Evolutionary conservation across 2,329 filamentous ascomycete genomes (phyloP).

Genomic region (Decorospora gaudefroyi): DNA sequence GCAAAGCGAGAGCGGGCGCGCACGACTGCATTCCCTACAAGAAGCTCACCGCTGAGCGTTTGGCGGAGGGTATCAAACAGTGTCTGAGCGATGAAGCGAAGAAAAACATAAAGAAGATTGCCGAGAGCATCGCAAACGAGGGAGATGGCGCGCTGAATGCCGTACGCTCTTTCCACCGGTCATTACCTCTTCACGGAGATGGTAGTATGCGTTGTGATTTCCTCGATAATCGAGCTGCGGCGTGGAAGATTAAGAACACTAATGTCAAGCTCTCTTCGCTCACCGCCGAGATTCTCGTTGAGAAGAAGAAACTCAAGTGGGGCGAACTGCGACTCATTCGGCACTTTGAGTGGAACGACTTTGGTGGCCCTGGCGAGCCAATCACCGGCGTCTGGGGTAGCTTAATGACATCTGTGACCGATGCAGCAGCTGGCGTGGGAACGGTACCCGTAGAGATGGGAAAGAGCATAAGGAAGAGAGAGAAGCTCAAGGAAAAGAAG

Average conservation of each 20-base stretch:
- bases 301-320: constrained; percentile 65
- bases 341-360: constrained; percentile 76
- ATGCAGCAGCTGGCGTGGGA: constrained; percentile 65
- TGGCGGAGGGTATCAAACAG: constrained; percentile 72
- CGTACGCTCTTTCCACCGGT: constrained; percentile 67
- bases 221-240: constrained; percentile 64
- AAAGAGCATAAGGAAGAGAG: constrained; percentile 61
- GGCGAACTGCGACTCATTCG: constrained; percentile 66
- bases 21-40: constrained; percentile 69
- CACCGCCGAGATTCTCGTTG: constrained; percentile 67
- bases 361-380: constrained; percentile 74
- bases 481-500: constrained; percentile 57
- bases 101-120: constrained; percentile 62
- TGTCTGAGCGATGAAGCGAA: constrained; percentile 66
- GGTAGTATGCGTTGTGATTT: constrained; percentile 67
- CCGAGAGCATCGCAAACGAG: constrained; percentile 62
- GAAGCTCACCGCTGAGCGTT: constrained; percentile 63
- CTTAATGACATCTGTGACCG: constrained; percentile 61
- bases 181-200: constrained; percentile 55
- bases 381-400: constrained; percentile 68
- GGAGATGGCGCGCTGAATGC: constrained; percentile 72
- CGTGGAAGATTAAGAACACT: constrained; percentile 67
- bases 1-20: constrained; percentile 66
- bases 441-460: constrained; percentile 66
- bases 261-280: constrained; percentile 64